phyloP scores from a whole-genome alignment of 1,139 yeast genomes.

The Trichomonascaceae sp. region DNA sequence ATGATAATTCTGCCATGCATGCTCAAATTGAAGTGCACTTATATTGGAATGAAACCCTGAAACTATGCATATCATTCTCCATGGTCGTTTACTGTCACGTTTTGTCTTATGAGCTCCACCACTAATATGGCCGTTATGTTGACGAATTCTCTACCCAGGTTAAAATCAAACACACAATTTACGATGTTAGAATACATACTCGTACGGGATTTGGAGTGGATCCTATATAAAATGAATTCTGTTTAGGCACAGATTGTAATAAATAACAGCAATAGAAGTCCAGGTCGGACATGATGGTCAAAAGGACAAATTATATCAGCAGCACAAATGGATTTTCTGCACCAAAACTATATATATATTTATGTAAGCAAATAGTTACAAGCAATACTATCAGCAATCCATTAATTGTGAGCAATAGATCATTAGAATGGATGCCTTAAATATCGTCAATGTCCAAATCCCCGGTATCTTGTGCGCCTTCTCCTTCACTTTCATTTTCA shows the following conservation, averaged over 20 bases:
- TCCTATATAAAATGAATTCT: constrained; percentile 61
- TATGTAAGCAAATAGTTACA: too few species aligned
- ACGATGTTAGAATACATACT: constrained; percentile 17
- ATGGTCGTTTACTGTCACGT: constrained; percentile 53
- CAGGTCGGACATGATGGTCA: constrained; percentile 3
- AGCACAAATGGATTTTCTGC: not conserved
- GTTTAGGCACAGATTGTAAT: constrained; percentile 51
- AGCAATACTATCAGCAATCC: not conserved
- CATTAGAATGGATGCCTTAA: constrained; percentile 28
- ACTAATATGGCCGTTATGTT: constrained; percentile 64
- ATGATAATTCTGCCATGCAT: constrained; percentile 73
- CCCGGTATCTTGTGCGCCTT: constrained; percentile 48
- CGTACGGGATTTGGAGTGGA: constrained; percentile 71
- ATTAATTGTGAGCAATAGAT: not conserved
- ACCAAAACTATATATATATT: not conserved
- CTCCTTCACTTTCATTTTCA: constrained; percentile 86
- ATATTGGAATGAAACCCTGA: constrained; percentile 69
- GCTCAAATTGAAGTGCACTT: constrained; percentile 63
- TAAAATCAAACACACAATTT: too few species aligned
- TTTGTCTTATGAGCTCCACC: constrained; percentile 69
- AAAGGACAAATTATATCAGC: not conserved
- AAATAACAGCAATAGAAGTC: constrained; percentile 63
- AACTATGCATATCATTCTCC: constrained; percentile 61
- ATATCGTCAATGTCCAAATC: constrained; percentile 81
- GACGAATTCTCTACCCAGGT: constrained; percentile 45